Percentiles rank a stretch among this genome's conserved stretches.
These are phyloP conservation scores for Actinomucor elegans DNA, from an alignment of 371 early-diverging fungal species.

Conservation along the genomic window DNA sequence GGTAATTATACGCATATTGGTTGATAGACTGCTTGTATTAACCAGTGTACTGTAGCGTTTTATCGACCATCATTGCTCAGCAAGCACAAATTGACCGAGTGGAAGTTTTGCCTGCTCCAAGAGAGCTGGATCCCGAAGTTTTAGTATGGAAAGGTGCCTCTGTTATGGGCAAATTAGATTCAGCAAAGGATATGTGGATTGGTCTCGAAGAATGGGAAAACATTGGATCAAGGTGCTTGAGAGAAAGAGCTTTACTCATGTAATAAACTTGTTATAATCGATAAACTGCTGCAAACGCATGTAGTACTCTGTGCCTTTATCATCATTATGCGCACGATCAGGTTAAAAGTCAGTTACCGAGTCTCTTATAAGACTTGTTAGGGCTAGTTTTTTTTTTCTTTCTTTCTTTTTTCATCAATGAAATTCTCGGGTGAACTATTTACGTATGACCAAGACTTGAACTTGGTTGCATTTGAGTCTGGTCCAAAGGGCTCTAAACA, in stretches of 20 bases:
- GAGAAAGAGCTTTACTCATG: slow-evolving; percentile 72
- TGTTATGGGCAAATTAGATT: slow-evolving; percentile 78
- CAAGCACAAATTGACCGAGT: slow-evolving; percentile 61
- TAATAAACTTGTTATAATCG: no score
- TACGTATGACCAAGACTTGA: slow-evolving; percentile 11
- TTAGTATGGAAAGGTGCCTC: slow-evolving; percentile 91
- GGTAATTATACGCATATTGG: no score
- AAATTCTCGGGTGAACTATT: slow-evolving; percentile 20
- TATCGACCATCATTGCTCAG: slow-evolving; percentile 40
- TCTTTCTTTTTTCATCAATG: slow-evolving; percentile 11
- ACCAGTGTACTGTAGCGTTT: slow-evolving; percentile 23
- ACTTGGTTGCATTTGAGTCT: slow-evolving; percentile 50
- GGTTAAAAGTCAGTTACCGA: no score
- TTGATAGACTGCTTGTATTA: no score
- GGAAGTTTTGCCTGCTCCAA: slow-evolving; percentile 77
- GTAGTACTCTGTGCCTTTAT: no score
- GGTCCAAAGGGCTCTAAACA: slow-evolving; percentile 30
- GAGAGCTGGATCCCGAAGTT: slow-evolving; percentile 85
- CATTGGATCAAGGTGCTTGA: slow-evolving; percentile 64
- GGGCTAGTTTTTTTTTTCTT: no score
- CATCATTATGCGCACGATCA: no score
- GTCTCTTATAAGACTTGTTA: no score
- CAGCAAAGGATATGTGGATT: slow-evolving; percentile 82
- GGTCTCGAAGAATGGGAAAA: slow-evolving; percentile 73
- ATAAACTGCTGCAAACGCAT: no score